Conservation (phyloP, 768 basidiomycete species). For the Termitomyces sp. region DNA sequence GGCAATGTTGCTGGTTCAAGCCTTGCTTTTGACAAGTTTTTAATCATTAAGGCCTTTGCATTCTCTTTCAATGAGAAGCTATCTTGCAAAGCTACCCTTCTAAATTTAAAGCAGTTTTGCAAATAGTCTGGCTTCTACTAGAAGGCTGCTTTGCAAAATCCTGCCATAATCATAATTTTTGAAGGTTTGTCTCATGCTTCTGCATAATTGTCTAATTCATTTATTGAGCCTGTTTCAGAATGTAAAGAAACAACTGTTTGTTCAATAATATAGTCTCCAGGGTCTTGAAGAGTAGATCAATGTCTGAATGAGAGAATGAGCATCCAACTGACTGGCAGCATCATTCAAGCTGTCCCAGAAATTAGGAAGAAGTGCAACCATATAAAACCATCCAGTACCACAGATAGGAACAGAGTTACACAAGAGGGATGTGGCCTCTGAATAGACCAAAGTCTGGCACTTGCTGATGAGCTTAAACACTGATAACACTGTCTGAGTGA, state of each 20-base stretch:
- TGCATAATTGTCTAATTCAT: not conserved
- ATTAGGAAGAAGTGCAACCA: slow-evolving; percentile 42
- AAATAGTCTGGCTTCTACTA: no score
- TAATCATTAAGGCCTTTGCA: no score
- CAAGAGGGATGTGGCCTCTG: slow-evolving; percentile 31
- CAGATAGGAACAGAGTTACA: slow-evolving; percentile 22
- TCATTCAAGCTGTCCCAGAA: slow-evolving; percentile 49
- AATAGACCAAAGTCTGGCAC: slow-evolving; percentile 34
- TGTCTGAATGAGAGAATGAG: not conserved
- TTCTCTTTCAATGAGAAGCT: no score
- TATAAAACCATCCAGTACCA: slow-evolving; percentile 36
- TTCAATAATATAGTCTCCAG: slow-evolving; percentile 45
- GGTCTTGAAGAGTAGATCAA: slow-evolving; percentile 31
- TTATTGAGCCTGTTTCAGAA: not conserved
- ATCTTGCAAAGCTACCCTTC: no score
- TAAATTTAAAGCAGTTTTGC: no score
- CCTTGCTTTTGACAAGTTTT: no score
- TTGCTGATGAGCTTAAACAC: slow-evolving; percentile 44
- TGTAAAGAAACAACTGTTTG: slow-evolving; percentile 36
- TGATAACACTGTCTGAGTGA: slow-evolving; percentile 40
- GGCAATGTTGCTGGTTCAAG: no score
- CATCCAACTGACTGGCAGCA: slow-evolving; percentile 32
- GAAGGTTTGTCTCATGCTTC: not conserved
- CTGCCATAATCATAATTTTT: not conserved
- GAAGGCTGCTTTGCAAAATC: no score